phyloP scores from a whole-genome alignment of 768 basidiomycete genomes.

The Lactarius indigo region DNA sequence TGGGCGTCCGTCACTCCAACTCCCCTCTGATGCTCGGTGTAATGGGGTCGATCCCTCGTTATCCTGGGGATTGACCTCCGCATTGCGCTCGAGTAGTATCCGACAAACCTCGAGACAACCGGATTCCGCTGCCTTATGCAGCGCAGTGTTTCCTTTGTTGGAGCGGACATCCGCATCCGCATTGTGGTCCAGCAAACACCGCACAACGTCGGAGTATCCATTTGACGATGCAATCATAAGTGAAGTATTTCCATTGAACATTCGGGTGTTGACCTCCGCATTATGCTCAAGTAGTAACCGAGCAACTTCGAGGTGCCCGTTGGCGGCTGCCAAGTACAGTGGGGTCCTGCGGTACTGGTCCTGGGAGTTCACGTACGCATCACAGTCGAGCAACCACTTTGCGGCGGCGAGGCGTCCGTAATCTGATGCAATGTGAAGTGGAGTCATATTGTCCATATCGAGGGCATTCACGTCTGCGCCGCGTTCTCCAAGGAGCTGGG shows the following conservation, averaged over 20 bases:
- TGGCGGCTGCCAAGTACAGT: background rate
- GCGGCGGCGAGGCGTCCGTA: background rate
- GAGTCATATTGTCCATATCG: accelerated
- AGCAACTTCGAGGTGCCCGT: background rate
- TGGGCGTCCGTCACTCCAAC: accelerated
- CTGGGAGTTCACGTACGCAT: background rate
- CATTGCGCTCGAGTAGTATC: background rate
- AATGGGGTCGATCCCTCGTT: background rate
- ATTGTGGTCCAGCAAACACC: background rate
- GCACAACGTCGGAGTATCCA: background rate
- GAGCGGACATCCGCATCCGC: background rate
- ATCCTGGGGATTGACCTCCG: background rate
- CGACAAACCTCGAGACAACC: background rate
- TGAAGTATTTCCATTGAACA: background rate
- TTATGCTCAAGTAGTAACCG: background rate
- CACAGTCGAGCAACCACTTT: background rate
- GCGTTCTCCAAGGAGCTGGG: background rate
- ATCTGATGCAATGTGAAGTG: background rate
- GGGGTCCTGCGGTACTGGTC: background rate
- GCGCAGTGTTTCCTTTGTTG: background rate
- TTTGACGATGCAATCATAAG: accelerated
- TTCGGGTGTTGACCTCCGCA: background rate
- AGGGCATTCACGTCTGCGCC: background rate
- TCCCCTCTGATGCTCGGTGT: background rate
- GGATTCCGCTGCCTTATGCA: accelerated